These are phyloP conservation scores for Xylariaceae sp. DNA, from an alignment of 2,329 filamentous ascomycete genomes.

Conservation along the genomic window DNA sequence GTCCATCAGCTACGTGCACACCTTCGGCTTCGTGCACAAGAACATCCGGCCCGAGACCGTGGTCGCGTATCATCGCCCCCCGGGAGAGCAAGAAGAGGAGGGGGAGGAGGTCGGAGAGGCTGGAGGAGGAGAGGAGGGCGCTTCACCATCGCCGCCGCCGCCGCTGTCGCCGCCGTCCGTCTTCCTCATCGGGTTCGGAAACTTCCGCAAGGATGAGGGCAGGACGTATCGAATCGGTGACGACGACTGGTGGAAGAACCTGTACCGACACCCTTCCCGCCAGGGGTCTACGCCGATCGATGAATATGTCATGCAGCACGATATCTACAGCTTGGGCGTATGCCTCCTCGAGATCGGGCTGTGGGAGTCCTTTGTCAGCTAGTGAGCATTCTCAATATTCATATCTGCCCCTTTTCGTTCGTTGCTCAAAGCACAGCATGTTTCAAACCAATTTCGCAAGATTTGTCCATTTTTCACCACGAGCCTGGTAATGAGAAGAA, in stretches of 20 bases:
- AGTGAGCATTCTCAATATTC: background rate
- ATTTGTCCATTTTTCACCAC: too few species aligned
- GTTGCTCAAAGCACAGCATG: too few species aligned
- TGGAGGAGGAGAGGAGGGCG: too few species aligned
- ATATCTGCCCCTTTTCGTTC: too few species aligned
- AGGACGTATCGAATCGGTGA: constrained; percentile 3
- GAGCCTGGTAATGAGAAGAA: too few species aligned
- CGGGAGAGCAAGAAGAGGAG: too few species aligned
- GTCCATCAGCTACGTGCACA: constrained; percentile 24
- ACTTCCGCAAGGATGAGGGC: constrained; percentile 4
- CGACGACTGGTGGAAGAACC: constrained; percentile 1
- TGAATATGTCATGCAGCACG: constrained; percentile 23
- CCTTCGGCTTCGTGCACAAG: constrained; percentile 34
- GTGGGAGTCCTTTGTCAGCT: constrained; percentile 23
- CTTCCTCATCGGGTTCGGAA: constrained; percentile 9
- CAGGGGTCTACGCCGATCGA: constrained; percentile 1
- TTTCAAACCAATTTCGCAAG: too few species aligned
- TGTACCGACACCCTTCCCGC: constrained; percentile 9
- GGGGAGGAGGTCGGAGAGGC: background rate
- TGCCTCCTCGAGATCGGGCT: constrained; percentile 41
- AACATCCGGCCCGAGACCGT: constrained; percentile 33
- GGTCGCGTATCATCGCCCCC: constrained; percentile 26
- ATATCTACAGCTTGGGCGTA: constrained; percentile 44
- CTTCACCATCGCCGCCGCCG: background rate
- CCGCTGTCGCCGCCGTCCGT: background rate